Evolutionary conservation across 257 asterid genomes (phyloP), one percentile per base, ranked within the genome.

Genomic region (Gentiana macrophylla): DNA sequence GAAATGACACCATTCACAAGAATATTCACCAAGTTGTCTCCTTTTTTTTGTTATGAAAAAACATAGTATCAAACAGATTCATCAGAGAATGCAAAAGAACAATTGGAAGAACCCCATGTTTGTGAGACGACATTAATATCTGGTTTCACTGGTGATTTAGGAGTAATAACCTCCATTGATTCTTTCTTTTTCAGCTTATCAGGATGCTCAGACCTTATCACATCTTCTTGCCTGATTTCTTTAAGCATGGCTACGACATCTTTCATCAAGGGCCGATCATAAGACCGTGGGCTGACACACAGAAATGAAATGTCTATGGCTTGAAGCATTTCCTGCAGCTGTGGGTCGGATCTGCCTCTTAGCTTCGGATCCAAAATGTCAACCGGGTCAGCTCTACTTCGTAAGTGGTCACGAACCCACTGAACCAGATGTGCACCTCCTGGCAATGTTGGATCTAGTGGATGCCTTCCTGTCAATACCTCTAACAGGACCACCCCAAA

Each of bases 261-360:
- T 77, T 86, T 91, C 98, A 87, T 91, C 75, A 69, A 77, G 3
- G 96, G 96, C 7, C 98, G 91, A 35, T 83, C 93, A 45, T 81
- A 75, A 1, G 89, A 76, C 0, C 93, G 80, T 1, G 76, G 60
- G 65, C 89, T 73, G 45, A 87, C 80, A 64, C 98, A 91, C 50
- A 87, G 78, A 67, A 87, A 87, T 1, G 98, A 88, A 49, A 91
- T 95, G 12, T 96, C 94, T 57, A 91, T 46, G 9, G 94, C 83
- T 59, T 91, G 98, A 36, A 87, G 84, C 98, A 91, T 87, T 72
- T 91, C 98, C 12, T 91, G 98, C 86, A 84, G 81, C 65, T 87
- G 87, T 11, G 93, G 94, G 59, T 91, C 96, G 4, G 95, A 89
- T 57, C 92, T 78, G 8, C 98, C 96, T 80, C 86, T 72, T 34